A percentile compares a stretch with the other conserved stretches of the same genome.
Evolutionary conservation across 306 rosid genomes (phyloP).

Genomic region (Senna siamea): DNA sequence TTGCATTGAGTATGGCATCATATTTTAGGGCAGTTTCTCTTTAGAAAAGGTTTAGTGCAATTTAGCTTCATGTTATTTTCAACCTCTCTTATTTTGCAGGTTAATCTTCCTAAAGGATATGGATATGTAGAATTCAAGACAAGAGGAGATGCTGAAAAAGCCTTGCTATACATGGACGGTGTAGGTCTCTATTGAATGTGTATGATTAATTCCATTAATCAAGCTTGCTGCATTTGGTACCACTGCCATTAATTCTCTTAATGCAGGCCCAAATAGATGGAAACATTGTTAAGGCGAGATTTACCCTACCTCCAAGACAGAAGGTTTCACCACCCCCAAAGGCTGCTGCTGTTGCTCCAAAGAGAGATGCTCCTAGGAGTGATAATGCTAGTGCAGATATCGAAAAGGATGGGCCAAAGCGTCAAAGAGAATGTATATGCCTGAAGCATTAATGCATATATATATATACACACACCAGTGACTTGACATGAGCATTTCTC

Average conservation of each 20-base stretch:
- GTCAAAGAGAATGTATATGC: constrained; percentile 75
- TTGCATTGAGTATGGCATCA: constrained; percentile 21
- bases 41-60: background rate
- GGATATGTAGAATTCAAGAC: constrained; percentile 94
- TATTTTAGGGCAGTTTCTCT: background rate
- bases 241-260: constrained; percentile 35
- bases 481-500: no score
- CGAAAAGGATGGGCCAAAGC: constrained; percentile 83
- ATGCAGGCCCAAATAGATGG: constrained; percentile 99
- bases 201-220: constrained; percentile 24
- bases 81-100: constrained; percentile 52
- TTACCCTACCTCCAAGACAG: constrained; percentile 86
- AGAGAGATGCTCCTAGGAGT: constrained; percentile 77
- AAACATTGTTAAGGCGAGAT: constrained; percentile 81
- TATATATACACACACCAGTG: background rate
- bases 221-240: constrained; percentile 33
- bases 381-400: constrained; percentile 69
- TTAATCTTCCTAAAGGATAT: constrained; percentile 93
- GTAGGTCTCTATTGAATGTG: constrained; percentile 58
- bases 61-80: background rate
- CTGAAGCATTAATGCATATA: constrained; percentile 23
- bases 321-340: constrained; percentile 79
- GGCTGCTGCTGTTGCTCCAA: constrained; percentile 62
- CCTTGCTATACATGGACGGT: constrained; percentile 85
- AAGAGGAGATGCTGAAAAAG: constrained; percentile 91